phyloP scores from a whole-genome alignment of 2,329 filamentous ascomycete species.

The Chrysoporthe deuterocubensis region DNA sequence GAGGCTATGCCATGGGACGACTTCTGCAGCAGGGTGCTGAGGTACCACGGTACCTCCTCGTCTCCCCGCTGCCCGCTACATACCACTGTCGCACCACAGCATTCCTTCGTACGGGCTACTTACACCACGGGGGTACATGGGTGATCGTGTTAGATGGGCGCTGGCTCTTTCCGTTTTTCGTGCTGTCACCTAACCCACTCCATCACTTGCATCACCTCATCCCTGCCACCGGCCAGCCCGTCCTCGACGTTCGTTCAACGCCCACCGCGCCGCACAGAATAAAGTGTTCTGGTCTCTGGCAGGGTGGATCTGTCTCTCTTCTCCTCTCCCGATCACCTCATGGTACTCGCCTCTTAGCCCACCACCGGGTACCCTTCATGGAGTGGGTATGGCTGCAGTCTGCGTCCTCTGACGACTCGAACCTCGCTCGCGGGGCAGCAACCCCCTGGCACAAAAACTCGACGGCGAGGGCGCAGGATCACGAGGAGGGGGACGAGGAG shows the following conservation, averaged over 20 bases:
- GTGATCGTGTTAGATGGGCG: background rate
- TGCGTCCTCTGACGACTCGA: background rate
- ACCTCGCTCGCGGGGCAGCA: background rate
- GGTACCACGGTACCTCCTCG: background rate
- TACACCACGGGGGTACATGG: background rate
- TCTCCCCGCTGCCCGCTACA: background rate
- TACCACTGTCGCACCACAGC: too few relatives aligned
- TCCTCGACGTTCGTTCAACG: background rate
- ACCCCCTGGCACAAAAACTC: background rate
- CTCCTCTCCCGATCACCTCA: background rate
- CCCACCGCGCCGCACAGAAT: background rate
- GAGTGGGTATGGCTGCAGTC: background rate
- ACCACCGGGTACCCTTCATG: background rate
- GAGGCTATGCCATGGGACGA: too few relatives aligned
- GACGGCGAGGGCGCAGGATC: background rate
- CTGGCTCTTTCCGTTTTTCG: conserved; percentile 5
- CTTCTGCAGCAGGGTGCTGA: too few relatives aligned
- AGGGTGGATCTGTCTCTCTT: background rate
- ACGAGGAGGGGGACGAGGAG: background rate
- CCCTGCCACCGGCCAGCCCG: background rate
- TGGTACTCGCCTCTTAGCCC: background rate
- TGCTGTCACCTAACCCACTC: conserved; percentile 24
- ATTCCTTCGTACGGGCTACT: too few relatives aligned
- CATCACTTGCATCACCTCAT: conserved; percentile 21
- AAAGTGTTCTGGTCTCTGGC: background rate